phyloP scores from a whole-genome alignment of 306 rosid species.

The Purshia tridentata region DNA sequence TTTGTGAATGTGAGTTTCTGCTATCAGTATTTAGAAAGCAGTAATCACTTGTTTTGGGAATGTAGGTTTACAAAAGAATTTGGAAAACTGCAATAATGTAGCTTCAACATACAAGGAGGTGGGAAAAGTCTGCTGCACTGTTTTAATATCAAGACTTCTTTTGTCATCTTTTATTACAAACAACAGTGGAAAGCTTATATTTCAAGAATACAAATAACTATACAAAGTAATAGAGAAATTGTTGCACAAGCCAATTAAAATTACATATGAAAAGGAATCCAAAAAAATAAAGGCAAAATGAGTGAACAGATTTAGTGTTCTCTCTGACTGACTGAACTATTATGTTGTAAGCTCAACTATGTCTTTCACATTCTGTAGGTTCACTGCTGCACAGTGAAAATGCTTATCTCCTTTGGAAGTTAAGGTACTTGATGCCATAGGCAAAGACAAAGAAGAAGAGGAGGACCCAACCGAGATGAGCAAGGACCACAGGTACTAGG shows the following conservation, averaged over 20 bases:
- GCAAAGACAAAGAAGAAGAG: slow-evolving; percentile 36
- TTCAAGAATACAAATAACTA: background rate
- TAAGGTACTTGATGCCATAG: slow-evolving; percentile 34
- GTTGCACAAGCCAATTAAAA: background rate
- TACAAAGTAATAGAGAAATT: background rate
- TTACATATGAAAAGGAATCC: background rate
- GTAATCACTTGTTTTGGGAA: too few species aligned
- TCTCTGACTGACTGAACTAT: background rate
- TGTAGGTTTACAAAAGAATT: too few species aligned
- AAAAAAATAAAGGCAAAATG: background rate
- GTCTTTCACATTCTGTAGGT: background rate
- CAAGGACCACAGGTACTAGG: slow-evolving; percentile 26
- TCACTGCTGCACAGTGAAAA: background rate
- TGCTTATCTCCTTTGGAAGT: slow-evolving; percentile 32
- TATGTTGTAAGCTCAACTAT: background rate
- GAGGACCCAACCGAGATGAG: slow-evolving; percentile 37
- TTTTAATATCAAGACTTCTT: too few species aligned
- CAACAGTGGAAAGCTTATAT: background rate
- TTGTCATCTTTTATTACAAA: too few species aligned
- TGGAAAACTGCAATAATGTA: too few species aligned
- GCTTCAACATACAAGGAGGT: too few species aligned
- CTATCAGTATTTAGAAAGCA: too few species aligned
- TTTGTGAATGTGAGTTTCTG: too few species aligned
- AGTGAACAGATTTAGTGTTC: background rate
- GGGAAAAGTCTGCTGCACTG: too few species aligned